Conservation (phyloP, 176 grass and related monocot species). For the Triticum monococcum region DNA sequence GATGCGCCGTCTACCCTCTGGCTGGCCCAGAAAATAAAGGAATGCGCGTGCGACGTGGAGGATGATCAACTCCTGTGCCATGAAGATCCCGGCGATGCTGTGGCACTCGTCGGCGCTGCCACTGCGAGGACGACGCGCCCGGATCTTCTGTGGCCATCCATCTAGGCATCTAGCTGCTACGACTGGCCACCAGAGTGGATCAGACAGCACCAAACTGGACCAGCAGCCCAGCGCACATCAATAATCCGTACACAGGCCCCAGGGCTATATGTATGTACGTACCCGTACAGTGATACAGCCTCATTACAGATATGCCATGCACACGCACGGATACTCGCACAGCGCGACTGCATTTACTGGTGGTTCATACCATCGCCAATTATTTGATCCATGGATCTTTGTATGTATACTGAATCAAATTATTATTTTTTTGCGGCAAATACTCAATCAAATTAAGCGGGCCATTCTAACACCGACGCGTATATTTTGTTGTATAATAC, state of each 20-base stretch:
- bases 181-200: not conserved
- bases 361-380: not conserved
- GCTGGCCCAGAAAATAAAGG: not conserved
- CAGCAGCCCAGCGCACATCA: not conserved
- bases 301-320: not conserved
- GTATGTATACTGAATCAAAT: not conserved
- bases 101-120: not conserved
- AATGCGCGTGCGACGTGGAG: not conserved
- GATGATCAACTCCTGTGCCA: not conserved
- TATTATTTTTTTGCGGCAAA: too few species aligned
- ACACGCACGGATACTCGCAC: not conserved
- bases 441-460: not conserved
- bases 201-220: not conserved
- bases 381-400: not conserved
- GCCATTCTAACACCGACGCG: not conserved
- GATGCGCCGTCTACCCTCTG: not conserved
- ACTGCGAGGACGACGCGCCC: too few species aligned
- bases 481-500: not conserved
- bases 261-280: not conserved
- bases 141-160: not conserved
- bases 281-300: not conserved
- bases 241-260: not conserved
- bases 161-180: too few species aligned
- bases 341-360: constrained; percentile 15
- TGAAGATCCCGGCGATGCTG: not conserved